Base-by-base conservation (phyloP, 2,329 filamentous ascomycete genomes). In the Penicillium polonicum region DNA sequence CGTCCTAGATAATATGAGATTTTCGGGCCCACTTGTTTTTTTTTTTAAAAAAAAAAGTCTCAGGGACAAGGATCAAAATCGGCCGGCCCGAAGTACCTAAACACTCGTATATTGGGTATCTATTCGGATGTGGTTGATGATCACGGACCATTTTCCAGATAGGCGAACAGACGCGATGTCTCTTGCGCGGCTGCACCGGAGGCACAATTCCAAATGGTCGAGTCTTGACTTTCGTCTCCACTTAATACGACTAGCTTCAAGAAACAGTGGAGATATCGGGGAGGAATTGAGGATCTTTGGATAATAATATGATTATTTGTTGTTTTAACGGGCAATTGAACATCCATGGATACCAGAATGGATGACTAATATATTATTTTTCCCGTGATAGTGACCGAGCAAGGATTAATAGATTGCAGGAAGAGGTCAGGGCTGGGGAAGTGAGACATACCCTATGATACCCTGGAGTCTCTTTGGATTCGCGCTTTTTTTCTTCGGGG, bases 101-200 rank as follows among this genome's bases (percentile, higher is more conserved):
- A 27, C 10, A 9, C 2, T 21, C 4, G 12, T 48, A 31, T 31
- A 27, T 51, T 33, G 8, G 31, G 15, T 19, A 33, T 13, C 8
- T 6, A 48, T 46, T 36, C 17, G 36, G 12, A 33, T 38, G n/a
- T 48, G 19, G 31, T 29, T 44, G 43, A 31, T 43, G 36, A 49
- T 55, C 41, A 53, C 36, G 53, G 48, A 36, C 53, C 46, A 29
- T 21, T 42, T 42, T 29, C 9, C 15, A 51, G 39, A 51, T 56
- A 56, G 53, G 53, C 53, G 53, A 56, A 56, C 53, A 56, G 53
- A 56, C 53, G 53, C 53, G 53, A 51, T 35, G 31, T 52, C 45
- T 55, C 53, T 21, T 35, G 19, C 46, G 53, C 53, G 53, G 53
- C 53, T 55, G 46, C 53, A 51, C 21, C 15, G 46, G 4, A 50